Evolutionary conservation across 192 early-diverging fungal species (phyloP), one percentile per base, ranked within the genome.

Genomic region (Obelidium mucronatum): DNA sequence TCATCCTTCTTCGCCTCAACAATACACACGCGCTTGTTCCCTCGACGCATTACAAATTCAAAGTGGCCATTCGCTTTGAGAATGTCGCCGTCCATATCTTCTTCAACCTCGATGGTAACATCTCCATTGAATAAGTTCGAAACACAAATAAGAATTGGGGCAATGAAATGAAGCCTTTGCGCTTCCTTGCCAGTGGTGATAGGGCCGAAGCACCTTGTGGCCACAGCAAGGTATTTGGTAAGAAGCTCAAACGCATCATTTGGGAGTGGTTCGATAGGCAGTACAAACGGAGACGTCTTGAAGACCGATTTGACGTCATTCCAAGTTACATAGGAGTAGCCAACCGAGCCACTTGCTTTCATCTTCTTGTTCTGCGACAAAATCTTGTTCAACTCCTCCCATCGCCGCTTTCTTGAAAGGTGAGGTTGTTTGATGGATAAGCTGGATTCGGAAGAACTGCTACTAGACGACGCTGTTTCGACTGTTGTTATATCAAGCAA

Each of bases 1-100:
- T n/a, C n/a, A n/a, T n/a, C n/a, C n/a, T 66, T 75, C 36, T 75
- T 75, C 31, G 74, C 74, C 67, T 65, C 64, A 0, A 75, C 74
- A 34, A 75, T 56, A 70, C 74, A 75, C 36, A 75, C 4, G 31
- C 0, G 28, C 55, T 75, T 75, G 31, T 44, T 56, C 1, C 64
- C 67, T 19, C 61, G 62, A n/a, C 40, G 64, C 63, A 74, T 11
- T 2, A 75, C 36, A 61, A 67, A 75, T 5, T 2, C 74, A 40
- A 75, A 74, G 30, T 67, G 64, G 8, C 51, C 72, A 66, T 39
- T 64, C 11, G 62, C 72, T 40, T 74, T 61, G 34, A 74, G 24
- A 30, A 33, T 11, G 35, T 13, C 30, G 22, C 72, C 72, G 31
- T 1, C 31, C 65, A 67, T 35, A 40, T 73, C 65, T 69, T 71